phyloP scores from a whole-genome alignment of 208 protist species.

The Acanthamoeba royreba region DNA sequence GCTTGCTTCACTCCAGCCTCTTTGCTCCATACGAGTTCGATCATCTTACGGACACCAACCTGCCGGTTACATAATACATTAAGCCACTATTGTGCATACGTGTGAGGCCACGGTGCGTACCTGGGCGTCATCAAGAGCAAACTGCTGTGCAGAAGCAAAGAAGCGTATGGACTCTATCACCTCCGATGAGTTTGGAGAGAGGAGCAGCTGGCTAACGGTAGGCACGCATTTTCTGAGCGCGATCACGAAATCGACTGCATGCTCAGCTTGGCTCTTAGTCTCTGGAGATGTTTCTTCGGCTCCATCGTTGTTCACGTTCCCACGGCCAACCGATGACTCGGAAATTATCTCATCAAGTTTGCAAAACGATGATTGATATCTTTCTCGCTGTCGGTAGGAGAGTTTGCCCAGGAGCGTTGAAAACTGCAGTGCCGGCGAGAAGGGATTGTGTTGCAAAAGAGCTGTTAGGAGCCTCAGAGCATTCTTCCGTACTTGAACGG shows the following conservation, averaged over 20 bases:
- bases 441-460: slow-evolving; percentile 62
- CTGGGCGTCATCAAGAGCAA: slow-evolving; percentile 21
- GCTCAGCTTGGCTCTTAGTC: background rate
- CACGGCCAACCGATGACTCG: background rate
- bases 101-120: too few relatives aligned
- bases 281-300: background rate
- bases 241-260: slow-evolving; percentile 19
- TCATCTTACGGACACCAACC: slow-evolving; percentile 55
- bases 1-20: slow-evolving; percentile 49
- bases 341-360: background rate
- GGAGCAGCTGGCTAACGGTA: slow-evolving; percentile 34
- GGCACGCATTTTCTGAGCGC: background rate
- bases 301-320: background rate
- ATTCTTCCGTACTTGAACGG: slow-evolving; percentile 59
- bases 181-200: slow-evolving; percentile 38
- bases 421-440: background rate
- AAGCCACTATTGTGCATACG: too few relatives aligned
- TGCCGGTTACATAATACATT: background rate
- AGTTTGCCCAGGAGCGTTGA: background rate
- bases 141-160: slow-evolving; percentile 12
- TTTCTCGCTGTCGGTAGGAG: background rate
- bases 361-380: background rate
- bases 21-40: slow-evolving; percentile 57
- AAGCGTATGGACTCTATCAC: slow-evolving; percentile 53
- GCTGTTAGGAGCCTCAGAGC: slow-evolving; percentile 56